Percentiles rank a stretch among this genome's conserved stretches.
phyloP scores from a whole-genome alignment of 164 flowering plant genomes.

The Echeveria elegans region DNA sequence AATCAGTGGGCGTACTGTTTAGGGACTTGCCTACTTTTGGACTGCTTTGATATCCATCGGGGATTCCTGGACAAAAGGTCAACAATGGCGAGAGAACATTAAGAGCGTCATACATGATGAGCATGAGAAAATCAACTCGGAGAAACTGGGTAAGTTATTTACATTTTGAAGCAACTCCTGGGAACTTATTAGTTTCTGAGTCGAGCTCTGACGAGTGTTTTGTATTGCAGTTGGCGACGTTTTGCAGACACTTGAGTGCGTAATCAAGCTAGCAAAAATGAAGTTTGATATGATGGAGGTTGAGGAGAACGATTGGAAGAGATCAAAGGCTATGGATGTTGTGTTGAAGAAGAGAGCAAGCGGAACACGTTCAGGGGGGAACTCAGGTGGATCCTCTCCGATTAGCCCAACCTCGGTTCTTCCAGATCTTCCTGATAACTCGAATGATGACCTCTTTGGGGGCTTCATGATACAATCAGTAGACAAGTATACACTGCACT shows the following conservation, averaged over 20 bases:
- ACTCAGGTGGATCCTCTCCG: slow-evolving; percentile 36
- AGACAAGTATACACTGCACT: slow-evolving; percentile 23
- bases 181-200: not conserved
- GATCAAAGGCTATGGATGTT: slow-evolving; percentile 12
- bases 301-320: slow-evolving; percentile 27
- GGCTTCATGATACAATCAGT: slow-evolving; percentile 28
- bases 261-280: slow-evolving; percentile 42
- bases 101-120: slow-evolving; percentile 17
- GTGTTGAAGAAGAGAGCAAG: slow-evolving; percentile 18
- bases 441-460: slow-evolving; percentile 10
- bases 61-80: slow-evolving; percentile 39
- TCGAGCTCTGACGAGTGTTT: slow-evolving; percentile 5
- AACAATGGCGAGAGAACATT: slow-evolving; percentile 30
- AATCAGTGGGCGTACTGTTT: slow-evolving; percentile 6
- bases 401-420: slow-evolving; percentile 74
- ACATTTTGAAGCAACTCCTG: not conserved
- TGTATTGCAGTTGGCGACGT: slow-evolving; percentile 28
- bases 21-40: slow-evolving; percentile 41
- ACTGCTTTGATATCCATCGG: slow-evolving; percentile 44
- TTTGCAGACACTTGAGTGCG: slow-evolving; percentile 34
- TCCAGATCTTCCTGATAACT: slow-evolving; percentile 20
- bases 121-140: slow-evolving; percentile 25
- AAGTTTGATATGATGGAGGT: slow-evolving; percentile 54
- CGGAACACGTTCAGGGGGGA: slow-evolving; percentile 25
- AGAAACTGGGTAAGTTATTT: slow-evolving; percentile 39